Evolutionary conservation across 2,329 filamentous ascomycete genomes (phyloP), one percentile per base, ranked within the genome.

Genomic region (Talaromyces sp.): DNA sequence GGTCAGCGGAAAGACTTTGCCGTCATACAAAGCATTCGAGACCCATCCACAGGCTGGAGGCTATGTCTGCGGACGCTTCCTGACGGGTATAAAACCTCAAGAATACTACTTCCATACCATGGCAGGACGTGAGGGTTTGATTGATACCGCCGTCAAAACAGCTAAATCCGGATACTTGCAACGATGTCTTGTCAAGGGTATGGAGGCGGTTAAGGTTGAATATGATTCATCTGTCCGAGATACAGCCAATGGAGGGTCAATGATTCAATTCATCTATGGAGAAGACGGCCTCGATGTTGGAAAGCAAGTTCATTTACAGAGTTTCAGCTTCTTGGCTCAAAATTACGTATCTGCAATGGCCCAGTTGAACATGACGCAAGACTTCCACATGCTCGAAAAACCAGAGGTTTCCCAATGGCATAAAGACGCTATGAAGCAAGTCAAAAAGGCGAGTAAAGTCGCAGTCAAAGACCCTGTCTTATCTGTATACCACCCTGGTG

Each of bases 31-130:
- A 70, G 90, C 93, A 0, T 98, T 90, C 70, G 95, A 99, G 68
- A 94, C 93, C 0, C 87, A 92, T 67, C 85, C 96, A 6, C 85
- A 92, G 68, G 95, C 95, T 57, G 93, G 93, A 70, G 95, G 95
- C 18, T 99, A 96, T 77, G 91, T 99, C 66, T 90, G 91, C 56
- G 92, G 96, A 72, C 92, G 95, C 74, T 99, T 99, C 85, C 89
- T 99, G 82, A 99, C 96, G 28, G 95, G 95, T 63, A 95, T 99
- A 64, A 88, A 94, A 60, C 95, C 95, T 4, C 95, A 99, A 72
- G 96, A 99, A 75, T 99, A 97, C 76, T 99, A 94, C 76, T 99
- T 99, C 82, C 95, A 99, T 85, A 92, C 96, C 76, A 99, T 99
- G 96, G 95, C 94, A 72, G 96, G 96, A 69, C 87, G 95, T 79